Percentiles rank a stretch among this genome's conserved stretches.
These are phyloP conservation scores for Acanthamoeba triangularis DNA, from an alignment of 208 protist genomes.

Conservation along the genomic window DNA sequence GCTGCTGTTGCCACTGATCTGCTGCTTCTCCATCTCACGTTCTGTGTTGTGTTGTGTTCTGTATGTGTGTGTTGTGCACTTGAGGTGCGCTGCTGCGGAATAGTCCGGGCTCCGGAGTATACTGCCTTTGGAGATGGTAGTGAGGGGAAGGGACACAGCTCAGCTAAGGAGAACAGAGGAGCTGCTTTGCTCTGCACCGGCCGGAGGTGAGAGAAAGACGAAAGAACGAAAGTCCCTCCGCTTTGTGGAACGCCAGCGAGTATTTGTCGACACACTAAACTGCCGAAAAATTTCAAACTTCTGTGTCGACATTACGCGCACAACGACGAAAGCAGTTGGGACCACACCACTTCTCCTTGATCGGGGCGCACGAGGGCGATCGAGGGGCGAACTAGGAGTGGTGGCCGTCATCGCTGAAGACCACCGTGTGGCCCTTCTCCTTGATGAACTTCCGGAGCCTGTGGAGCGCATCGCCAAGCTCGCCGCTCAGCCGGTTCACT, in stretches of 20 bases:
- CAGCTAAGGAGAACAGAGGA: background rate
- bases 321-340: too few relatives aligned
- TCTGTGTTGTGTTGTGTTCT: background rate
- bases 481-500: conserved; percentile 61
- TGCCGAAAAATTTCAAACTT: too few relatives aligned
- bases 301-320: too few relatives aligned
- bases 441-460: conserved; percentile 62
- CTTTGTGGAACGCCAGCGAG: background rate
- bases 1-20: conserved; percentile 18
- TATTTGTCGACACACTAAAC: background rate
- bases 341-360: too few relatives aligned
- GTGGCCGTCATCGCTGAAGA: background rate
- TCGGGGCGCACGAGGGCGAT: too few relatives aligned
- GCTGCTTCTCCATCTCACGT: conserved; percentile 18
- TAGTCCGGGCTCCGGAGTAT: background rate
- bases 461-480: conserved; percentile 60
- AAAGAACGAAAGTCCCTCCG: background rate
- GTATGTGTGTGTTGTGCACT: background rate
- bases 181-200: background rate
- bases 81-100: background rate
- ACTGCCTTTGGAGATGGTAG: background rate
- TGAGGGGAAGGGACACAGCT: background rate
- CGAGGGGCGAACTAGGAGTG: too few relatives aligned
- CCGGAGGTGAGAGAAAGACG: conserved; percentile 56
- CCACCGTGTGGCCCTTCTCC: conserved; percentile 58